phyloP scores from a whole-genome alignment of 2,329 filamentous ascomycete species.

The Arachnomyces sp. region DNA sequence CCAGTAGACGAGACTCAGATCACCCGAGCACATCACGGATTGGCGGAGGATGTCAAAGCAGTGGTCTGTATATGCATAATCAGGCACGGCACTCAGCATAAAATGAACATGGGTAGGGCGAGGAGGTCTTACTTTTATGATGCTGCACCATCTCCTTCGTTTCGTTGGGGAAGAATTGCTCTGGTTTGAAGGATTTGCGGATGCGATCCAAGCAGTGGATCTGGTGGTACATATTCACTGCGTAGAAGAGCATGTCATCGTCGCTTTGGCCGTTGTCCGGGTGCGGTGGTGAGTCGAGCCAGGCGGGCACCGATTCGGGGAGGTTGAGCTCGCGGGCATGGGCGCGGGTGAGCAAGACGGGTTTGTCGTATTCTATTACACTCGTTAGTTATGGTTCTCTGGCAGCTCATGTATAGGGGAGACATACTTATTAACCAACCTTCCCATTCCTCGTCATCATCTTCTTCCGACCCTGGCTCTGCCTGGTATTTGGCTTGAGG shows the following conservation, averaged over 20 bases:
- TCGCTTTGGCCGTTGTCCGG: constrained; percentile 1
- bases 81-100: not conserved
- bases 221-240: constrained; percentile 10
- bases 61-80: constrained; percentile 7
- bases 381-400: no score
- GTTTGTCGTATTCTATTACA: no score
- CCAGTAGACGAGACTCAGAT: constrained; percentile 10
- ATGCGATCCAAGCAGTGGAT: constrained; percentile 12
- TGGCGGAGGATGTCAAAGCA: constrained; percentile 13
- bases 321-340: no score
- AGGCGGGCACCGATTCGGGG: no score
- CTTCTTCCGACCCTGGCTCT: no score
- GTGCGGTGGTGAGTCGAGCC: constrained; percentile 1
- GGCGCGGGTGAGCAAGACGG: no score
- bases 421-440: no score
- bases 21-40: constrained; percentile 10
- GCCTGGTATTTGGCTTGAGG: constrained; percentile 9
- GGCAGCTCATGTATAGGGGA: no score
- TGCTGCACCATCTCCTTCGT: constrained; percentile 6
- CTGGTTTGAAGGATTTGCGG: constrained; percentile 10
- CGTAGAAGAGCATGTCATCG: constrained; percentile 2
- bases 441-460: no score
- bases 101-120: not conserved
- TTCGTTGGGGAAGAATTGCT: constrained; percentile 10
- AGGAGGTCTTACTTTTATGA: constrained; percentile 9